Evolutionary conservation across 139 green algal genomes (phyloP).

Genomic region (Edaphochlamys debaryana): DNA sequence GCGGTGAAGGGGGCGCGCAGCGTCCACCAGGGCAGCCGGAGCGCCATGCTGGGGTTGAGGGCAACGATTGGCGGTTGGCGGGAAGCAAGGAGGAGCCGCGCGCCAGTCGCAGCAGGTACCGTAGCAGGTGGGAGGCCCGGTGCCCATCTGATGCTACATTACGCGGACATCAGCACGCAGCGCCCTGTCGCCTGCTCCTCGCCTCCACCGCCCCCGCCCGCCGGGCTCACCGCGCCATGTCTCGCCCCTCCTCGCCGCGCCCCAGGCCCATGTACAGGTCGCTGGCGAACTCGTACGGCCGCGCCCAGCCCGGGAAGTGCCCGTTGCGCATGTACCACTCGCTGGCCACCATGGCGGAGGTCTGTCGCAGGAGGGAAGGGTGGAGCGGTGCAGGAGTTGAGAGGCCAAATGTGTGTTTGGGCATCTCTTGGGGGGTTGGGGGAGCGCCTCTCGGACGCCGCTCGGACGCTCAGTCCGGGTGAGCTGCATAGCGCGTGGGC

Average conservation of each 20-base stretch:
- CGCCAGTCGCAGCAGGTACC: not conserved
- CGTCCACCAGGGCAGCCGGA: conserved; percentile 83
- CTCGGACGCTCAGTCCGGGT: too few relatives aligned
- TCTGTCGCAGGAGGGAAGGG: conserved; percentile 29
- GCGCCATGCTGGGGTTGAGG: conserved; percentile 55
- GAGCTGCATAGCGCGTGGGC: too few relatives aligned
- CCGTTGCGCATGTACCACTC: conserved; percentile 89
- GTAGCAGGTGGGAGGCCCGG: too few relatives aligned
- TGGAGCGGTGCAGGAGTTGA: not conserved
- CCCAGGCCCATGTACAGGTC: conserved; percentile 59
- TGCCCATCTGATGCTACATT: too few relatives aligned
- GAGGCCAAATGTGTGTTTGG: too few relatives aligned
- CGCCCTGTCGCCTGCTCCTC: too few relatives aligned
- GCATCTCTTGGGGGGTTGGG: not conserved
- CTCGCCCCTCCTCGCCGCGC: conserved; percentile 6
- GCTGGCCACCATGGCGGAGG: conserved; percentile 72
- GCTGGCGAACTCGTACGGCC: conserved; percentile 80
- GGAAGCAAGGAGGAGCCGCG: not conserved
- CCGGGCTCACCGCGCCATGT: conserved; percentile 11
- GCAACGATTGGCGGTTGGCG: not conserved
- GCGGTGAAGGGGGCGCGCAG: conserved; percentile 59
- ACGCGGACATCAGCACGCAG: too few relatives aligned
- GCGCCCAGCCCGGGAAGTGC: conserved; percentile 79
- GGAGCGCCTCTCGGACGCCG: too few relatives aligned
- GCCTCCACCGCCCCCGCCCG: not conserved